These are phyloP conservation scores for Diplotaxis tenuifolia DNA, from an alignment of 345 rosid species.

Conservation along the genomic window DNA sequence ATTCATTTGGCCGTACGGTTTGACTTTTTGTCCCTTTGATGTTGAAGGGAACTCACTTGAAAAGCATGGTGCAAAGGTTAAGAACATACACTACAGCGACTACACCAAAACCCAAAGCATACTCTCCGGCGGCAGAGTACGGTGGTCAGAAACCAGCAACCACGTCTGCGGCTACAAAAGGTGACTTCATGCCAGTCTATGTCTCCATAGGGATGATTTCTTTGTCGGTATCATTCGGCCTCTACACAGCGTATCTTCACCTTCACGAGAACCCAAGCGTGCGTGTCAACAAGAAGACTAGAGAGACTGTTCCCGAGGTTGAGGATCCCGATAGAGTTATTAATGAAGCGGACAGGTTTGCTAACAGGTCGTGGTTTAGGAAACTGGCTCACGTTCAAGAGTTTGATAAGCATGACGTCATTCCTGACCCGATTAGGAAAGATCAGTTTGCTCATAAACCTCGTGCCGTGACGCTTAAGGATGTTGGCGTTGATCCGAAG, in stretches of 20 bases:
- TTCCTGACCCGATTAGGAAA: slow-evolving; percentile 34
- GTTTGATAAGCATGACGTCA: slow-evolving; percentile 26
- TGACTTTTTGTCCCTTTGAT: background rate
- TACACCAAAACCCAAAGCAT: slow-evolving; percentile 38
- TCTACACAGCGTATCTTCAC: slow-evolving; percentile 59
- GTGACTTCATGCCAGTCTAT: slow-evolving; percentile 43
- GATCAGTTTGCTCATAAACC: slow-evolving; percentile 46
- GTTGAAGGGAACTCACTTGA: slow-evolving; percentile 43
- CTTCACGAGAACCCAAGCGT: slow-evolving; percentile 59
- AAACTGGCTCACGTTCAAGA: slow-evolving; percentile 72
- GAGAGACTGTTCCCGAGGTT: slow-evolving; percentile 78
- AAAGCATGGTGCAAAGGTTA: slow-evolving; percentile 33
- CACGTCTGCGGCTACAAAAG: slow-evolving; percentile 26
- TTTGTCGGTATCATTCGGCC: slow-evolving; percentile 49
- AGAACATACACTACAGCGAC: slow-evolving; percentile 44
- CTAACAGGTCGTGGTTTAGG: slow-evolving; percentile 61
- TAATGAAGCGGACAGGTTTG: slow-evolving; percentile 45
- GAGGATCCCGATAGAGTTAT: slow-evolving; percentile 57
- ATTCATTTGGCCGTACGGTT: background rate
- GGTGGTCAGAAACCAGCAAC: background rate
- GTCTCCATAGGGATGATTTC: slow-evolving; percentile 51
- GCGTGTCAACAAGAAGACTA: slow-evolving; percentile 57
- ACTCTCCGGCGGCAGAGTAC: slow-evolving; percentile 26
- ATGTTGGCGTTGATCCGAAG: slow-evolving; percentile 59
- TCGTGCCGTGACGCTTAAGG: slow-evolving; percentile 52